Evolutionary conservation across 495 filamentous ascomycete species (phyloP).

Genomic region (Tuber brumale): DNA sequence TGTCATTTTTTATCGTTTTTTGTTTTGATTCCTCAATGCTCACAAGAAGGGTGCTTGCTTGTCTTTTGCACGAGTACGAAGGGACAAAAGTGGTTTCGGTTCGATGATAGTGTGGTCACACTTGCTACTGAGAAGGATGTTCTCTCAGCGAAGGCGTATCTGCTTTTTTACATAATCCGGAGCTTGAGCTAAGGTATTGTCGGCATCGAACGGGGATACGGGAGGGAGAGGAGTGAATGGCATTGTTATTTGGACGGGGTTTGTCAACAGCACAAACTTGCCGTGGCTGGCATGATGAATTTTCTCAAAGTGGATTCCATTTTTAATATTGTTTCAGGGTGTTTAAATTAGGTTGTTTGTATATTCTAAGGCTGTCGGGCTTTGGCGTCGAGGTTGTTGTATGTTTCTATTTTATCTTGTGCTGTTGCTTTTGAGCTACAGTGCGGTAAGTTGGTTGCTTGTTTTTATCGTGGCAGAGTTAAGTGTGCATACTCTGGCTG

Average conservation of each 20-base stretch:
- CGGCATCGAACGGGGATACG: background rate
- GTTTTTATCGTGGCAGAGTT: background rate
- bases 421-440: background rate
- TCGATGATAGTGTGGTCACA: constrained; percentile 87
- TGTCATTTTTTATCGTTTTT: background rate
- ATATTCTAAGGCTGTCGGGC: constrained; percentile 1
- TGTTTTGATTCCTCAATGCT: constrained; percentile 5
- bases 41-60: constrained; percentile 20
- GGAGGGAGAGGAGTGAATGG: background rate
- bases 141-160: constrained; percentile 71
- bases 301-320: background rate
- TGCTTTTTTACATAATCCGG: constrained; percentile 77
- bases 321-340: background rate
- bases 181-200: constrained; percentile 25
- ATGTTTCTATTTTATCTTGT: background rate
- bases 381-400: background rate
- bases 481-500: background rate
- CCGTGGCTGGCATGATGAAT: background rate
- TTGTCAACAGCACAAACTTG: background rate
- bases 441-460: background rate
- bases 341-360: background rate
- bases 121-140: constrained; percentile 71
- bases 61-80: constrained; percentile 13
- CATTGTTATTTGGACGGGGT: background rate
- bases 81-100: constrained; percentile 67